Evolutionary conservation across 305 asterid species (phyloP).

Genomic region (Rubia balearica): DNA sequence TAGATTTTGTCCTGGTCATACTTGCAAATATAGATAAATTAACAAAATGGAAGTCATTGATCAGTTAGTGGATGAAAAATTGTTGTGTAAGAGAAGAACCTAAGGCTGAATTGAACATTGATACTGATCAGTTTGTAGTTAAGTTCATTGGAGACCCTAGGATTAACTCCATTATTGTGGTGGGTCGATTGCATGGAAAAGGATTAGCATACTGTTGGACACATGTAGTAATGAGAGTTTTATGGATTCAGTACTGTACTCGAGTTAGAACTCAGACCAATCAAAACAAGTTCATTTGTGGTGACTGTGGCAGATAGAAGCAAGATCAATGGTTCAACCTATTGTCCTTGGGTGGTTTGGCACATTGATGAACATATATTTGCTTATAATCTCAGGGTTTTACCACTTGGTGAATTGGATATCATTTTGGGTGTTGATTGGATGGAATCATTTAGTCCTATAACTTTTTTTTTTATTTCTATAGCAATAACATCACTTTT

Average conservation of each 20-base stretch:
- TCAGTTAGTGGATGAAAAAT: too few species aligned
- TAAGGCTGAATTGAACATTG: too few species aligned
- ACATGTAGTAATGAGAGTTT: background rate
- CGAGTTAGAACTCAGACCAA: background rate
- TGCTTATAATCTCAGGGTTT: background rate
- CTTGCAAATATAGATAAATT: background rate
- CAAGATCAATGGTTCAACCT: too few species aligned
- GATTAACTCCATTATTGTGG: background rate
- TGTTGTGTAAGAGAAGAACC: background rate
- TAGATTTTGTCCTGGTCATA: background rate
- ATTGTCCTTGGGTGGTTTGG: background rate
- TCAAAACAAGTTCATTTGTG: too few species aligned
- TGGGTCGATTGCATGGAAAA: background rate
- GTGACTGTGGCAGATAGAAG: background rate
- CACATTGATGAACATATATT: background rate
- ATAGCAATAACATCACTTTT: background rate
- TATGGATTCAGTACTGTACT: background rate
- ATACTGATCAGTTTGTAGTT: too few species aligned
- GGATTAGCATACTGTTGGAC: background rate
- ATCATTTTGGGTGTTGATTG: background rate
- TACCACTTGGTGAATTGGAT: background rate
- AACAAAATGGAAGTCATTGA: background rate
- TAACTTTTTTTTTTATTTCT: background rate
- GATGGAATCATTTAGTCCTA: background rate
- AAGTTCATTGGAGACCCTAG: too few species aligned